A percentile compares a stretch with the other conserved stretches of the same genome.
Evolutionary conservation across 1,139 yeast genomes (phyloP).

Genomic region (Saccharomyces pastorianus): DNA sequence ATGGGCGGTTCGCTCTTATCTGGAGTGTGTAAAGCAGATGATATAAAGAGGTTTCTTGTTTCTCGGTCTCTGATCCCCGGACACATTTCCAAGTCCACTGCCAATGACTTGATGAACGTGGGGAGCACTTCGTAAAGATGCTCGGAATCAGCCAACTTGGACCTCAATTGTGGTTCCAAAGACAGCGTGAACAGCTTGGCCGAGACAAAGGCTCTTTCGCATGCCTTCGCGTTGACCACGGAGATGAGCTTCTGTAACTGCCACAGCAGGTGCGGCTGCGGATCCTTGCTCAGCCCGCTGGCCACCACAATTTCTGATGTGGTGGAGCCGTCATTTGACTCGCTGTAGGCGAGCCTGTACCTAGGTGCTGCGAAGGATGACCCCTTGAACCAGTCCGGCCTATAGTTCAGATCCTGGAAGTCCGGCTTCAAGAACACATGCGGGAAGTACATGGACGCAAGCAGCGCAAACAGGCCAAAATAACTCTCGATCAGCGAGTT

Average conservation of each 20-base stretch:
- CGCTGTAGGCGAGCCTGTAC: background rate
- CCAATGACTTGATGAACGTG: slow-evolving; percentile 22
- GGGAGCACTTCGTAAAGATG: slow-evolving; percentile 27
- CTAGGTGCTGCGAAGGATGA: background rate
- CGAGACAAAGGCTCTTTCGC: slow-evolving; percentile 21
- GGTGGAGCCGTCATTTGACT: background rate
- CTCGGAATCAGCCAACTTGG: slow-evolving; percentile 16
- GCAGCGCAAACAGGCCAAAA: slow-evolving; percentile 23
- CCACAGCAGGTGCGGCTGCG: slow-evolving; percentile 22
- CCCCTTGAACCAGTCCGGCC: slow-evolving; percentile 22
- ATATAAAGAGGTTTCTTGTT: slow-evolving; percentile 16
- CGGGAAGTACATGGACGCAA: slow-evolving; percentile 21
- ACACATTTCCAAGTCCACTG: slow-evolving; percentile 18
- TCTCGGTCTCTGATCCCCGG: slow-evolving; percentile 10
- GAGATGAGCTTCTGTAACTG: slow-evolving; percentile 25
- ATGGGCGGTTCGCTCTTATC: slow-evolving; percentile 9
- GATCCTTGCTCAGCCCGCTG: slow-evolving; percentile 5
- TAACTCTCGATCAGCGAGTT: slow-evolving; percentile 24
- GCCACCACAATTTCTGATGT: slow-evolving; percentile 4
- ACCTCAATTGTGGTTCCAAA: slow-evolving; percentile 15
- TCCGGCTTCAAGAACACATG: slow-evolving; percentile 16
- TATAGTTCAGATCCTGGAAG: slow-evolving; percentile 18
- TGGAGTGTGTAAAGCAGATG: slow-evolving; percentile 23
- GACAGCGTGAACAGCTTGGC: slow-evolving; percentile 17
- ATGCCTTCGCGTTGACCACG: slow-evolving; percentile 14